phyloP scores from a whole-genome alignment of 768 basidiomycete genomes.

The Tylopilus subfusipes region DNA sequence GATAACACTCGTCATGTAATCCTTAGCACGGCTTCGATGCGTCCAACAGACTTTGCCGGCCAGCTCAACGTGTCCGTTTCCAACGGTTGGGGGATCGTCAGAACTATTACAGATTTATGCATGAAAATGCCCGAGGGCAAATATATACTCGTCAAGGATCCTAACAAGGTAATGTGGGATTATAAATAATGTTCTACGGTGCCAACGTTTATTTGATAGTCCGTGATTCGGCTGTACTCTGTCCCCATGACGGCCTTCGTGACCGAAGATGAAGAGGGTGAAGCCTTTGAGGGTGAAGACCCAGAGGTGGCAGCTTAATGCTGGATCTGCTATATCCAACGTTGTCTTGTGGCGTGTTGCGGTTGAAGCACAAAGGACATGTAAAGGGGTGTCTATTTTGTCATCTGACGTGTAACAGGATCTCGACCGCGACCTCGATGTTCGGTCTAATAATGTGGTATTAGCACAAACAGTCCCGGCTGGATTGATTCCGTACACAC shows the following conservation, averaged over 20 bases:
- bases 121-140: constrained; percentile 98
- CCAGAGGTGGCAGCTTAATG: constrained; percentile 33
- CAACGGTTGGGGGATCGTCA: constrained; percentile 98
- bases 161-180: constrained; percentile 75
- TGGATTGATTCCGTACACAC: constrained; percentile 37
- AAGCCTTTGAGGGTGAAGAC: constrained; percentile 41
- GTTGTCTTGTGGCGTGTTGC: background rate
- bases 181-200: background rate
- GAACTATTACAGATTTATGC: constrained; percentile 90
- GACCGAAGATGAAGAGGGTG: constrained; percentile 69
- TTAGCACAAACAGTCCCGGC: background rate
- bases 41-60: constrained; percentile 88
- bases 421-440: constrained; percentile 80
- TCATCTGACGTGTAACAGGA: constrained; percentile 51
- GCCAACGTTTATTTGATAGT: constrained; percentile 45
- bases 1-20: constrained; percentile 96
- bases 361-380: background rate
- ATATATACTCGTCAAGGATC: constrained; percentile 95
- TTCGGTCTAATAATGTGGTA: constrained; percentile 49
- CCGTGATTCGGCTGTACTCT: constrained; percentile 88
- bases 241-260: constrained; percentile 89
- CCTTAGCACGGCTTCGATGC: constrained; percentile 90
- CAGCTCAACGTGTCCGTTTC: constrained; percentile 94
- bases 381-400: background rate
- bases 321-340: constrained; percentile 7